Evolutionary conservation across 2,329 filamentous ascomycete genomes (phyloP).

Genomic region (Fusarium foetens): DNA sequence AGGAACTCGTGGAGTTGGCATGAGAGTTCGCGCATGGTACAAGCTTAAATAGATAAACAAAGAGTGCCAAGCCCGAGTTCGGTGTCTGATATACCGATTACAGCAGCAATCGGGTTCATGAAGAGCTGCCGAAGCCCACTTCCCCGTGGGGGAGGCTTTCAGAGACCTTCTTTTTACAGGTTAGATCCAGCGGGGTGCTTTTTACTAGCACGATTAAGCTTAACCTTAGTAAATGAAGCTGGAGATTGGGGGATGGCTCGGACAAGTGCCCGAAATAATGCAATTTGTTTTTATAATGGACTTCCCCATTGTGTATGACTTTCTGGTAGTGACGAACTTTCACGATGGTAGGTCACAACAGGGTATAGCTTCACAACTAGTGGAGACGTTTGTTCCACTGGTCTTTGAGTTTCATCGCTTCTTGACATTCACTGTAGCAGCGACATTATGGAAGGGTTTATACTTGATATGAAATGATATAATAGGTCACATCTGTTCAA

Average conservation of each 20-base stretch:
- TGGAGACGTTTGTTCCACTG: rapidly evolving
- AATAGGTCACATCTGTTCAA: rapidly evolving
- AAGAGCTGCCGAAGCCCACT: not conserved
- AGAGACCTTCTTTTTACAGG: not conserved
- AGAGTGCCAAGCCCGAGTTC: constrained; percentile 19
- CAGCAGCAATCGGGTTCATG: not conserved
- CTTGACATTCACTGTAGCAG: rapidly evolving
- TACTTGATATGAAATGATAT: no score
- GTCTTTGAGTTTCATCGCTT: not conserved
- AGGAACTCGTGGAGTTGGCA: no score
- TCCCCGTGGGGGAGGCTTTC: constrained; percentile 2
- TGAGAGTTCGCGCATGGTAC: rapidly evolving
- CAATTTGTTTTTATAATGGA: not conserved
- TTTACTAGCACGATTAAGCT: not conserved
- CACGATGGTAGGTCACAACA: no score
- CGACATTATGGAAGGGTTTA: rapidly evolving
- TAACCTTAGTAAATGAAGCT: not conserved
- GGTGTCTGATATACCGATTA: constrained; percentile 7
- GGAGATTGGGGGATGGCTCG: not conserved
- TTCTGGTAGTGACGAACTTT: no score
- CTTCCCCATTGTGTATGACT: no score
- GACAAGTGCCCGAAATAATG: not conserved
- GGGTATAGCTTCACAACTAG: no score
- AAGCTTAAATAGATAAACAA: not conserved
- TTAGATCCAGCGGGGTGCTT: not conserved